Conservation (phyloP, 257 asterid genomes). For the Primulina huaijiensis region DNA sequence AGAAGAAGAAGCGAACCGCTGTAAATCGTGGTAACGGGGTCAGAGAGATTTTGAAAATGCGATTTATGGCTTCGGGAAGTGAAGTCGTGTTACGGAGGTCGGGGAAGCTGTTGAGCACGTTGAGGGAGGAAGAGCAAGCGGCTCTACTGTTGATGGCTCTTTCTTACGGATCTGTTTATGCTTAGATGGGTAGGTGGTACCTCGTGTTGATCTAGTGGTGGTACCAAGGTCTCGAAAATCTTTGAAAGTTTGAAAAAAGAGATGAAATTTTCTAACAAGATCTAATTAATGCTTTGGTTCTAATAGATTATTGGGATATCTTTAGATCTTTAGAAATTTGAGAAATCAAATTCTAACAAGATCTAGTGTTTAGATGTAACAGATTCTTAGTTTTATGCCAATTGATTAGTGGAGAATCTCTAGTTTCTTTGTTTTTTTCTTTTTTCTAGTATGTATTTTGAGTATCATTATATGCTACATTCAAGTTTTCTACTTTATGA, state of each 20-base stretch:
- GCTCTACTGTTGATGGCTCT: constrained; percentile 83
- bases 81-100: constrained; percentile 49
- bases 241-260: not conserved
- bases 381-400: not conserved
- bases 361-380: constrained; percentile 11
- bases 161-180: constrained; percentile 69
- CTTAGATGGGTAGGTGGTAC: constrained; percentile 37
- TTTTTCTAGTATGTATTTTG: no score
- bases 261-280: constrained; percentile 20
- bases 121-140: constrained; percentile 85
- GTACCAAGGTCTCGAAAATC: constrained; percentile 18
- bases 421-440: no score
- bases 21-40: constrained; percentile 29
- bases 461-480: no score
- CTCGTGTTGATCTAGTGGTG: constrained; percentile 11
- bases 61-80: constrained; percentile 50
- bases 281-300: constrained; percentile 23
- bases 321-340: not conserved
- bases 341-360: constrained; percentile 6
- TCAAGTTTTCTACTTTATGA: no score
- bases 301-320: not conserved
- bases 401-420: not conserved
- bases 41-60: constrained; percentile 47
- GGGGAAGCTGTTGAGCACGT: constrained; percentile 47
- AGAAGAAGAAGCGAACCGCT: constrained; percentile 50